A percentile compares a stretch with the other conserved stretches of the same genome.
These are phyloP conservation scores for Aspergillus felis DNA, from an alignment of 2,329 filamentous ascomycete genomes.

Conservation along the genomic window DNA sequence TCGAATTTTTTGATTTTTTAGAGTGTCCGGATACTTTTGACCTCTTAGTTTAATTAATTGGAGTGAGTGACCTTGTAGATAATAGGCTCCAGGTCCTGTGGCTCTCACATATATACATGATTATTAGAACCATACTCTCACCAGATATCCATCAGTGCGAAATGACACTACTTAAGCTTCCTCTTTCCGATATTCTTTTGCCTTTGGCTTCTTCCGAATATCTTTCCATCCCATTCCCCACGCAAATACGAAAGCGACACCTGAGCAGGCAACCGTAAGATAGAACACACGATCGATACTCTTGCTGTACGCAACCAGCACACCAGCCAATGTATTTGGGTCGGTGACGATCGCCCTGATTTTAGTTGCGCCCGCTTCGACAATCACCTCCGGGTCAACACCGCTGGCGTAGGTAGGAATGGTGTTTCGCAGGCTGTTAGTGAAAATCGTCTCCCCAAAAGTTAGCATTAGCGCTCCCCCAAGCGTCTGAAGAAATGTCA, in stretches of 20 bases:
- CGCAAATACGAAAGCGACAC: slow-evolving; percentile 10
- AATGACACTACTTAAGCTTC: too few relatives aligned
- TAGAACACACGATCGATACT: slow-evolving; percentile 25
- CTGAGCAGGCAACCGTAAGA: slow-evolving; percentile 13
- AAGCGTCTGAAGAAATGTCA: slow-evolving; percentile 42
- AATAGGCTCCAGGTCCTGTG: too few relatives aligned
- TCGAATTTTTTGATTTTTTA: too few relatives aligned
- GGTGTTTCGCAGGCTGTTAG: slow-evolving; percentile 34
- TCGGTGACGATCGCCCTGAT: slow-evolving; percentile 33
- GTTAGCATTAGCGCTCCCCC: slow-evolving; percentile 49
- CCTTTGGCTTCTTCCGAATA: slow-evolving; percentile 11
- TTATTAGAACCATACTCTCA: too few relatives aligned
- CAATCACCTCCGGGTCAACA: slow-evolving; percentile 30
- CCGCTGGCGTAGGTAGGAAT: slow-evolving; percentile 31
- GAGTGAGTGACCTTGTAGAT: too few relatives aligned
- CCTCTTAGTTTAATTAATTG: too few relatives aligned
- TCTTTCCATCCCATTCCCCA: slow-evolving; percentile 28
- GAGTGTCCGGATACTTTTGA: too few relatives aligned
- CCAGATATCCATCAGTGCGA: too few relatives aligned
- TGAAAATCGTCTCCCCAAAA: slow-evolving; percentile 50
- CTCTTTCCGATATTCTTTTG: too few relatives aligned
- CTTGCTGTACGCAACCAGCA: slow-evolving; percentile 31
- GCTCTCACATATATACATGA: too few relatives aligned
- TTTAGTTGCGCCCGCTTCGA: slow-evolving; percentile 44
- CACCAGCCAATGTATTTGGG: slow-evolving; percentile 19